Conservation (phyloP, 2,329 filamentous ascomycete genomes). For the Trichoderma endophyticum region DNA sequence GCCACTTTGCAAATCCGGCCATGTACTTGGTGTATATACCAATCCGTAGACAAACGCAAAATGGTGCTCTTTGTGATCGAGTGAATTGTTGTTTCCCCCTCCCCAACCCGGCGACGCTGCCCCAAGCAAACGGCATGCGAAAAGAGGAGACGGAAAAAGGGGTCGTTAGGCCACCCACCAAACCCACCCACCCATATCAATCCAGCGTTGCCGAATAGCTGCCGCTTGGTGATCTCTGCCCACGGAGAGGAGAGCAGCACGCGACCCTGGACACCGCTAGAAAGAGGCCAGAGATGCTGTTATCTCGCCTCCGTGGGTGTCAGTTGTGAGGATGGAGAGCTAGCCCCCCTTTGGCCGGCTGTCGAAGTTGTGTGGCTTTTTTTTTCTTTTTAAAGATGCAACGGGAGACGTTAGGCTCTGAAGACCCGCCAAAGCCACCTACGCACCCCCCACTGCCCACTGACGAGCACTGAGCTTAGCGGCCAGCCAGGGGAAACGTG, state of each 20-base stretch:
- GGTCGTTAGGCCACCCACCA: slow-evolving; percentile 5
- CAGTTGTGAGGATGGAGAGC: background rate
- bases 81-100: background rate
- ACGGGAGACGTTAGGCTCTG: slow-evolving; percentile 12
- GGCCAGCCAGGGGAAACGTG: slow-evolving; percentile 16
- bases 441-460: slow-evolving; percentile 11
- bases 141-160: slow-evolving; percentile 17
- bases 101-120: background rate
- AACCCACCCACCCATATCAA: slow-evolving; percentile 10
- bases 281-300: background rate
- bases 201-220: slow-evolving; percentile 15
- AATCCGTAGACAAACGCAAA: background rate
- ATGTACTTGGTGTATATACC: background rate
- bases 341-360: background rate
- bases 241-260: slow-evolving; percentile 7
- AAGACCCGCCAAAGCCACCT: slow-evolving; percentile 18
- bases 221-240: slow-evolving; percentile 12
- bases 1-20: background rate
- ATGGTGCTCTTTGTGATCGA: background rate
- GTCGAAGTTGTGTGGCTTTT: background rate
- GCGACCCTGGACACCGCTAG: slow-evolving; percentile 17
- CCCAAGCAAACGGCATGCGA: slow-evolving; percentile 12
- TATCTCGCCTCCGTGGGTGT: background rate
- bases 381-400: background rate
- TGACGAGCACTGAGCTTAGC: slow-evolving; percentile 10